Evolutionary conservation across 169 alveolate species (phyloP), one percentile per base, ranked within the genome.

Genomic region (Eimeria maxima): DNA sequence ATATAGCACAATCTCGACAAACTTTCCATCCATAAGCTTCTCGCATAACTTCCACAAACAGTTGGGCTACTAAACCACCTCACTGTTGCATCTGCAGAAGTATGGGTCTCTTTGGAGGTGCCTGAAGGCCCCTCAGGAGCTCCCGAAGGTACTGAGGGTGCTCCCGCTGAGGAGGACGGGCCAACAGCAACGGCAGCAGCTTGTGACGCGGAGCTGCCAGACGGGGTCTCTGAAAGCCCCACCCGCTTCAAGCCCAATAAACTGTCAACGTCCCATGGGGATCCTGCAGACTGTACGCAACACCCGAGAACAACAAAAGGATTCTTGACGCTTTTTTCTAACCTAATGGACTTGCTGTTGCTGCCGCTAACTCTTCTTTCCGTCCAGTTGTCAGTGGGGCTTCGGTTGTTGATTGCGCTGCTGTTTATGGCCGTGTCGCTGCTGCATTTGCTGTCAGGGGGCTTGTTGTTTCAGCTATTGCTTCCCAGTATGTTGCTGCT

Each of bases 271-370:
- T 84, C 92, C 78, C 78, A 84, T 33, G 78, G 78, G 10, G 78
- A 57, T 60, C 57, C 92, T 53, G 76, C 55, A 33, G 93, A 57
- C 90, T 81, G 71, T 29, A 80, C 42, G 71, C 80, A 69, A 7
- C 80, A 29, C 50, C 11, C 50, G 80, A 27, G 22, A 13, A 45
- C 47, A 29, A 0, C 80, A 33, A 0, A 69, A n/a, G 73, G 13
- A 11, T 50, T 63, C 60, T 42, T 24, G 50, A 81, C n/a, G 16
- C 27, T 24, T 33, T 16, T 29, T 29, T 45, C n/a, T 50, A 10
- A 3, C 80, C 22, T 3, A 27, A 0, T 3, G 4, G 44, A 29
- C 47, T 16, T 29, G 45, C 22, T 69, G 50, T n/a, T 0, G 24
- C 45, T 27, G 78, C 5, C 11, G 47, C 13, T 6, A 6, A 3